A percentile compares a stretch with the other conserved stretches of the same genome.
These are phyloP conservation scores for Dittrichia graveolens DNA, from an alignment of 129 eudicot genomes.

Conservation along the genomic window DNA sequence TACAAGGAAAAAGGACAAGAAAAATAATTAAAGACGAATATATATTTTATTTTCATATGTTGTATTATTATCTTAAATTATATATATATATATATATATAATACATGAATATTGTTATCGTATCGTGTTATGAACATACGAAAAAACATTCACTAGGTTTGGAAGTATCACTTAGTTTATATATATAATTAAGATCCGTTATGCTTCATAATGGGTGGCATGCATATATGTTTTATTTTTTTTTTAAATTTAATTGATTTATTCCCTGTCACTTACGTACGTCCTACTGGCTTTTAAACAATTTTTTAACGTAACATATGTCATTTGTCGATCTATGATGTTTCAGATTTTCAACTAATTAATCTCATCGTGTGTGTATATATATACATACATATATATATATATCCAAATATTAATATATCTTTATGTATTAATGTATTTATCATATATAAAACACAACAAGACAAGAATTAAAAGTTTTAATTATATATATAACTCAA, in stretches of 20 bases:
- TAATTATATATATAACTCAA: too few species aligned
- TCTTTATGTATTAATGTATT: too few species aligned
- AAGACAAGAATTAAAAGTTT: too few species aligned
- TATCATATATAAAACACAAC: too few species aligned
- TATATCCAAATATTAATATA: too few species aligned
- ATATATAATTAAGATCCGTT: constrained; percentile 15
- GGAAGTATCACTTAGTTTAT: constrained; percentile 30
- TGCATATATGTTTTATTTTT: too few species aligned
- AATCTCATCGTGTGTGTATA: too few species aligned
- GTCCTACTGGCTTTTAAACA: neutral
- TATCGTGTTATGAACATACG: neutral
- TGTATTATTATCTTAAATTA: neutral
- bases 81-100: neutral
- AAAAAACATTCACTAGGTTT: constrained; percentile 31
- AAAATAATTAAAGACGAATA: constrained; percentile 13
- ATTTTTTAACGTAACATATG: neutral
- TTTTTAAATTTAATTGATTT: neutral
- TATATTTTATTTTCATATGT: too few species aligned
- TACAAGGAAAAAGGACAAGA: constrained; percentile 20
- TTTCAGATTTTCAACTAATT: too few species aligned
- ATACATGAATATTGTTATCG: neutral
- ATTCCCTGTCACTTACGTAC: neutral
- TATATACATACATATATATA: too few species aligned
- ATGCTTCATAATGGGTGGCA: constrained; percentile 39
- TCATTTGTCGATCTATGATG: neutral